phyloP scores from a whole-genome alignment of 352 stramenopile species.

The Phytophthora tubulina region DNA sequence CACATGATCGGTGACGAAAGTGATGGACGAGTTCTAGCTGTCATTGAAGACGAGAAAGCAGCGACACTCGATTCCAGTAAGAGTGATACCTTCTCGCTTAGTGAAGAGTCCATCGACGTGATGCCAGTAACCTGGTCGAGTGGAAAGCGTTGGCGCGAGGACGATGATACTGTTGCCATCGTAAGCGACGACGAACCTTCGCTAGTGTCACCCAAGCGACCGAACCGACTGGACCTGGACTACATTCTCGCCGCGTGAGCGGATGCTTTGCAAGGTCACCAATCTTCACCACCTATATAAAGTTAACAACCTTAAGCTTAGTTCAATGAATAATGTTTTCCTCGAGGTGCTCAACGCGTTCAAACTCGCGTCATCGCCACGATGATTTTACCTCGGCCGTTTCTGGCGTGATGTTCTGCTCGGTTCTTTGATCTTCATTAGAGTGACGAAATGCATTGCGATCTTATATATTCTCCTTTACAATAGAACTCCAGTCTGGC shows the following conservation, averaged over 20 bases:
- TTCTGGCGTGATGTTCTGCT: too few relatives aligned
- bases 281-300: too few relatives aligned
- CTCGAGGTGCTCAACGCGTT: too few relatives aligned
- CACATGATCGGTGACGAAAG: constrained; percentile 55
- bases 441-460: too few relatives aligned
- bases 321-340: too few relatives aligned
- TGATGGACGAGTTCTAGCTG: constrained; percentile 30
- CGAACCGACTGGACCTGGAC: neutral
- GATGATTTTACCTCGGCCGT: too few relatives aligned
- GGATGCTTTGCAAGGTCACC: too few relatives aligned
- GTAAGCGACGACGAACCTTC: neutral
- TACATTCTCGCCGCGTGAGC: constrained; percentile 1
- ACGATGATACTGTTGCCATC: neutral
- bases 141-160: neutral
- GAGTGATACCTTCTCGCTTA: neutral
- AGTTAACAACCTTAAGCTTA: too few relatives aligned
- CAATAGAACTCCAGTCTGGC: too few relatives aligned
- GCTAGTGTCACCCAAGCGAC: neutral
- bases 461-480: too few relatives aligned
- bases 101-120: neutral
- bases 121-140: neutral
- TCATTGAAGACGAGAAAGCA: constrained; percentile 3
- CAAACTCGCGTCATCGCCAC: too few relatives aligned
- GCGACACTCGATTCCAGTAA: neutral
- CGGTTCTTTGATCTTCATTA: too few relatives aligned